phyloP scores from a whole-genome alignment of 345 rosid genomes.

The Raphanus sativus region DNA sequence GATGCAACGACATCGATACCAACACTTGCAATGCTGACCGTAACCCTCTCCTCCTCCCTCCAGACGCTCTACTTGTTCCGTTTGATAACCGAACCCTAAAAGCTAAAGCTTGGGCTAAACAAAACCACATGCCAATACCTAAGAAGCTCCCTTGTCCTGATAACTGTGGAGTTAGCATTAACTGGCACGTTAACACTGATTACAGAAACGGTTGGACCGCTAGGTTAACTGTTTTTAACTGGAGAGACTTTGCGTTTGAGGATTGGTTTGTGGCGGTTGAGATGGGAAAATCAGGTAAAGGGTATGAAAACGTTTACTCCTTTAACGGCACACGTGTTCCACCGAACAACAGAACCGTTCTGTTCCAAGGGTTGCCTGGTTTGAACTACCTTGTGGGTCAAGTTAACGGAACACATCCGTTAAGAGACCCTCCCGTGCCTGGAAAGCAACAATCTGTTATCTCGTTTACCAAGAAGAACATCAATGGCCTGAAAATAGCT shows the following conservation, averaged over 20 bases:
- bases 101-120: conserved; percentile 76
- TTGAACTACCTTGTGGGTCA: conserved; percentile 67
- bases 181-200: conserved; percentile 83
- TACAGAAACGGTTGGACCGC: conserved; percentile 80
- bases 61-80: conserved; percentile 79
- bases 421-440: conserved; percentile 57
- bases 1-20: conserved; percentile 51
- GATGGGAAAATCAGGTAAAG: conserved; percentile 56
- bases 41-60: conserved; percentile 62
- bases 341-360: conserved; percentile 50
- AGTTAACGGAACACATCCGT: conserved; percentile 51
- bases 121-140: conserved; percentile 51
- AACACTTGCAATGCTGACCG: conserved; percentile 53
- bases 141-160: conserved; percentile 79
- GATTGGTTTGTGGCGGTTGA: conserved; percentile 76
- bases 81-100: conserved; percentile 66
- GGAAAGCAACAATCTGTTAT: conserved; percentile 47
- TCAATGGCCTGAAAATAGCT: conserved; percentile 45
- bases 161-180: conserved; percentile 88
- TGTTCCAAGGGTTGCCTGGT: conserved; percentile 69
- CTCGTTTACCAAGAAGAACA: conserved; percentile 63
- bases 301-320: conserved; percentile 72
- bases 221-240: conserved; percentile 75
- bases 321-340: conserved; percentile 72
- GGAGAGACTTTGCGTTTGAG: conserved; percentile 58